Evolutionary conservation across 2,329 filamentous ascomycete species (phyloP), one percentile per base, ranked within the genome.

Genomic region (Phaeosphaeria sp.): DNA sequence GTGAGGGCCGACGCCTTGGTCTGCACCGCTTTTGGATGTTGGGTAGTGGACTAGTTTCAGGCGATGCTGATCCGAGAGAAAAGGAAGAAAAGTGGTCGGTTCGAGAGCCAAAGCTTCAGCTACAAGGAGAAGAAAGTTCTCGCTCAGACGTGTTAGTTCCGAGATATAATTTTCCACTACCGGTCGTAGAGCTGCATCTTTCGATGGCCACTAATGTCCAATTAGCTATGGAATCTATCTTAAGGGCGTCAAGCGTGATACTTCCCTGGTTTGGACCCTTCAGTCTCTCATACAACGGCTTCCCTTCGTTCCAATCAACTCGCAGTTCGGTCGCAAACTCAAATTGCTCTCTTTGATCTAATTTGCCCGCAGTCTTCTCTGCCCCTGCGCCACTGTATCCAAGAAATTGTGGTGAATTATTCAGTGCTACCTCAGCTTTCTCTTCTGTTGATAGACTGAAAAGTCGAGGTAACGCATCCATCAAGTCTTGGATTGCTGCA

Each of bases 1-100:
- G 73, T 88, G 86, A 0, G 86, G 82, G 0, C 86, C 86, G 1
- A 88, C 85, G 1, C 86, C 86, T 72, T 88, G 85, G 2, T 65
- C 48, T 15, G 10, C 2, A 22, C 74, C 64, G 0, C 50, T 23
- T 22, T 44, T 17, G 5, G 67, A 62, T 11, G 58, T 58, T 18
- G 77, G 3, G 84, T 88, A 87, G 52, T 80, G 82, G 2, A 87
- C 78, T 1, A 88, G 75, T 64, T 88, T 87, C 41, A 89, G 78
- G 3, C 87, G 83, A 66, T 89, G 85, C 58, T 88, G 85, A 17
- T 60, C 55, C 46, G 61, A 61, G 4, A 66, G 54, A 15, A 52
- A 48, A 15, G 64, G 52, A 3, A 63, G 54, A 20, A 58, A 58
- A n/a, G 55, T 52, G 3, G 22, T 13, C 13, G 42, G 22, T 21